Evolutionary conservation across 805 yeast genomes (phyloP), one percentile per base, ranked within the genome.

Genomic region (Candida oleophila): DNA sequence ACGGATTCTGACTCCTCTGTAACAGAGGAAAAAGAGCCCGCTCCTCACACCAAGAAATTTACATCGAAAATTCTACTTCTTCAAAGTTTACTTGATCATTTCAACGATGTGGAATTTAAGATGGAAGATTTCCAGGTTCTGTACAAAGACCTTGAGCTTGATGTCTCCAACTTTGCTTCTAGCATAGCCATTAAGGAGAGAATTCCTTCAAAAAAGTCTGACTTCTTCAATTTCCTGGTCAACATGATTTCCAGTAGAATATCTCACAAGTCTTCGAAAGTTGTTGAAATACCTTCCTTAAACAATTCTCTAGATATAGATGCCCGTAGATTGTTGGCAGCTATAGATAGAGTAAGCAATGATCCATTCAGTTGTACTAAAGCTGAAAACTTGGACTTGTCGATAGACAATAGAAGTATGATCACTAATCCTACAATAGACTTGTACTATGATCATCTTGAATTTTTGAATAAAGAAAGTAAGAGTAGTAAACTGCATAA

Each of bases 361-460:
- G 34, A 22, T 9, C 39, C 39, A 36, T 16, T 5, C 21, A 20
- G 22, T 7, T 36, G 39, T 16, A 22, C 35, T 16, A 11, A 22
- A 15, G 35, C 20, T 7, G 28, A 12, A 5, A 39, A 39, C 21
- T 25, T 39, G 33, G 39, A 36, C 12, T 36, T 36, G 22, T 15
- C n/a, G 12, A 50, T 59, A 5, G 36, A 37, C 18, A 32, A 30
- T 22, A 51, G 49, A 3, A 47, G 66, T 25, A 62, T 56, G 19
- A 43, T 72, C 20, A 64, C 74, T 1, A 60, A 60, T 39, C 76
- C 77, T 2, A 59, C 60, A 2, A 43, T 73, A 22, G 66, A 65
- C 46, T 47, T 71, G 22, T 72, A 65, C 48, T 65, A 66, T 33
- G 77, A 72, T 48, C 77, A 73, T 49, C 44, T 68, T 14, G 61